These are phyloP conservation scores for Suillus brevipes DNA, from an alignment of 768 basidiomycete species.

Conservation along the genomic window DNA sequence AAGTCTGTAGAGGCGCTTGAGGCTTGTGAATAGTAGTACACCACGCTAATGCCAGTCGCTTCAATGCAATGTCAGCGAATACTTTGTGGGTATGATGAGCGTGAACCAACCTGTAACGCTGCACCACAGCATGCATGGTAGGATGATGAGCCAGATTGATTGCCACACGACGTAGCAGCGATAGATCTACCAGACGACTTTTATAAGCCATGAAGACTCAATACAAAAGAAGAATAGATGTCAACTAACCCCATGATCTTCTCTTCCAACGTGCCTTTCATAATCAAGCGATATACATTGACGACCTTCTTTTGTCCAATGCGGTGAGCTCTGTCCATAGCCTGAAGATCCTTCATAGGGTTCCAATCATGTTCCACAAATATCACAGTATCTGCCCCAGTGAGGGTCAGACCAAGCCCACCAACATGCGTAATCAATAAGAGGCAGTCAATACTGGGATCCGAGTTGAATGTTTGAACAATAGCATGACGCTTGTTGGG, in stretches of 20 bases:
- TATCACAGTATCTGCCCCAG: conserved; percentile 98
- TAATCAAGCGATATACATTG: conserved; percentile 96
- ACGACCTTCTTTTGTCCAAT: conserved; percentile 99
- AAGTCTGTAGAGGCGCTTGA: not conserved
- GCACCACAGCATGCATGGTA: not conserved
- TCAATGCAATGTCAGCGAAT: not conserved
- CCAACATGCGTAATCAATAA: conserved; percentile 96
- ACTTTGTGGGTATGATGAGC: not conserved
- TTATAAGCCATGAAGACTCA: not conserved
- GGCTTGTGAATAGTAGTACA: not conserved
- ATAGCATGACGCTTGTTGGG: conserved; percentile 92
- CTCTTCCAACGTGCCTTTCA: conserved; percentile 95
- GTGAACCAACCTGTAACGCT: not conserved
- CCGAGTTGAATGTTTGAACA: conserved; percentile 97
- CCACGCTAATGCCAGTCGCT: not conserved
- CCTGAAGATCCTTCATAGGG: conserved; percentile 99
- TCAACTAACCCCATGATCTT: conserved; percentile 96
- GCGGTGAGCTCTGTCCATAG: conserved; percentile 98
- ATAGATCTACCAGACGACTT: not conserved
- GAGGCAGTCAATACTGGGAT: conserved; percentile 96
- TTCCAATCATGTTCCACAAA: conserved; percentile 99
- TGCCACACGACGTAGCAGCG: not conserved
- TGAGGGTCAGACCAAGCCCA: conserved; percentile 92
- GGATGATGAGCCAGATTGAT: not conserved
- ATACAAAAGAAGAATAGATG: not conserved